Evolutionary conservation across 306 rosid genomes (phyloP).

Genomic region (Echinosophora koreensis): DNA sequence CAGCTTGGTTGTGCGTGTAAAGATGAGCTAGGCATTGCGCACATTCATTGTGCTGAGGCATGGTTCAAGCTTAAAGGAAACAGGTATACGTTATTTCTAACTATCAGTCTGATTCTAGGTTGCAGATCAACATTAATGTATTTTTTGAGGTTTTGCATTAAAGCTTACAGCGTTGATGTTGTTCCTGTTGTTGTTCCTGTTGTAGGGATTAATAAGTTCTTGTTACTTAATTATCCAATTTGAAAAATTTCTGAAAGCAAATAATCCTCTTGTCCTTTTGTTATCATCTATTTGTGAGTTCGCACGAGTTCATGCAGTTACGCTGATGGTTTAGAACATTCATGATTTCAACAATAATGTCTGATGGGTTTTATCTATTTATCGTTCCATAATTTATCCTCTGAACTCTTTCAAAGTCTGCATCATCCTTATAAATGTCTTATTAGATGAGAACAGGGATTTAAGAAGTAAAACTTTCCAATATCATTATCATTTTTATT

Average conservation of each 20-base stretch:
- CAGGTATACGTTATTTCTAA: constrained; percentile 64
- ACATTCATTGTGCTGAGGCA: constrained; percentile 87
- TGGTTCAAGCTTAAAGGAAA: constrained; percentile 94
- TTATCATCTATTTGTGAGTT: not conserved
- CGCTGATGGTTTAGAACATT: constrained; percentile 18
- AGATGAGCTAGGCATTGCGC: constrained; percentile 89
- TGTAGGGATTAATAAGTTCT: not conserved
- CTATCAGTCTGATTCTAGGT: constrained; percentile 39
- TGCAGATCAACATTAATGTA: constrained; percentile 8
- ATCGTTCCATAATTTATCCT: constrained; percentile 7
- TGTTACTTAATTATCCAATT: constrained; percentile 22
- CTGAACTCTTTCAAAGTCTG: not conserved
- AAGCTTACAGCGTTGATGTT: constrained; percentile 1
- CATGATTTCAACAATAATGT: not conserved
- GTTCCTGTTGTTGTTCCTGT: constrained; percentile 32
- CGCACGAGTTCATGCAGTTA: not conserved
- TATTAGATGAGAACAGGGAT: constrained; percentile 6
- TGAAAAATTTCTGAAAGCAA: constrained; percentile 35
- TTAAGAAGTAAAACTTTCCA: constrained; percentile 4
- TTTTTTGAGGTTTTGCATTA: constrained; percentile 29
- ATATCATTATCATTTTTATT: not conserved
- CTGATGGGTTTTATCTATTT: constrained; percentile 1
- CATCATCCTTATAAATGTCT: not conserved
- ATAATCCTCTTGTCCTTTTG: constrained; percentile 15
- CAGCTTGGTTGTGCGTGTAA: constrained; percentile 92